Base-by-base conservation (phyloP, 2,329 filamentous ascomycete genomes). In the Epichloe amarillans region DNA sequence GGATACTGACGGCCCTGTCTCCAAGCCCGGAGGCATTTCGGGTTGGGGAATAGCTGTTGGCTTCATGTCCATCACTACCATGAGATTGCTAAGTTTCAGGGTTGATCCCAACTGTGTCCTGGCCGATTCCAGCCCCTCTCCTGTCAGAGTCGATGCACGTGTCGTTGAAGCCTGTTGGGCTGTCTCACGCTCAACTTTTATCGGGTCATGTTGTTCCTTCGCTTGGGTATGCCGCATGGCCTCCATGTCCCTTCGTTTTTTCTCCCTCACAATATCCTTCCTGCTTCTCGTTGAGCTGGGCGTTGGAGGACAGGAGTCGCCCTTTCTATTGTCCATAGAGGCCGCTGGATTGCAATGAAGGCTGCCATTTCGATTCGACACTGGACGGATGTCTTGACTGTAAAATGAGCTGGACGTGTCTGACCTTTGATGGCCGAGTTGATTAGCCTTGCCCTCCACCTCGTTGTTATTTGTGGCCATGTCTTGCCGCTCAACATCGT, bases 241-340 rank as follows among this genome's bases (percentile, higher is more conserved):
- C 51, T 71, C 67, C 52, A 72, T 62, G 36, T 72, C 70, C 15
- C 67, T 61, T 48, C 62, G 61, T 53, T 70, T 71, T 57, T 64
- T 65, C 17, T 69, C 66, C 21, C 64, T 65, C 5, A 72, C 70
- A 44, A 61, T 63, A 5, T 71, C 68, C 17, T 61, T 61, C 15
- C 69, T 65, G 41, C 59, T 68, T 35, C 61, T 58, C 5, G 58
- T 50, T 14, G 61, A 62, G 10, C 41, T 53, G 5, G 55, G 49
- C n/a, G 53, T 51, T 5, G 57, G 52, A 1, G 59, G 56, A 2
- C 45, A 50, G 49, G 55, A 52, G 45, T 46, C 51, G 11, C 50
- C 53, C 30, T 54, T 36, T 36, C 49, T 55, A 17, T 51, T 56
- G 5, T 57, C 55, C 15, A 47, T n/a, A 8, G 12, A 23, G 2